These are phyloP conservation scores for Yarrowia hollandica DNA, from an alignment of 805 yeast genomes.

Conservation along the genomic window DNA sequence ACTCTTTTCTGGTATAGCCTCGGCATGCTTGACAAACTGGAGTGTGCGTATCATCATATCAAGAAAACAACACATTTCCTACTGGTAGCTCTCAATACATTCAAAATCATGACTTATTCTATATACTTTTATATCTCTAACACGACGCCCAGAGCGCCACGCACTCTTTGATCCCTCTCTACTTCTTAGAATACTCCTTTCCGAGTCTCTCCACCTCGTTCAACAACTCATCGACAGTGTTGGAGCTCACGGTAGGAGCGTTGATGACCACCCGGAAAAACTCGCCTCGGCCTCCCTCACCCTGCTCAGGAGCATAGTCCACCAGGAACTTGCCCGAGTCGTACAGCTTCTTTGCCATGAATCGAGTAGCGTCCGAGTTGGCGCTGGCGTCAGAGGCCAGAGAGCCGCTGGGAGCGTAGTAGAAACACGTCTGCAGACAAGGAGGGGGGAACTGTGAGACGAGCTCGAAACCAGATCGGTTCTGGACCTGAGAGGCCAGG, in stretches of 20 bases:
- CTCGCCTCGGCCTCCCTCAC: conserved; percentile 58
- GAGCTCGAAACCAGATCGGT: conserved; percentile 51
- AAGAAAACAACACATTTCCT: no score
- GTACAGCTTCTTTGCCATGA: conserved; percentile 61
- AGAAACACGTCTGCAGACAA: conserved; percentile 82
- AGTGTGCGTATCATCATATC: no score
- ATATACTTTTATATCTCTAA: no score
- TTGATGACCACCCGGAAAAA: conserved; percentile 83
- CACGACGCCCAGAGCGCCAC: no score
- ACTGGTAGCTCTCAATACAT: no score
- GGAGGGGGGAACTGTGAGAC: conserved; percentile 64
- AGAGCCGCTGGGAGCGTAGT: conserved; percentile 53
- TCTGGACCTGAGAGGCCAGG: conserved; percentile 51
- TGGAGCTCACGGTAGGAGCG: conserved; percentile 57
- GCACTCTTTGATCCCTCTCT: no score
- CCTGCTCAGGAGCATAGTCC: conserved; percentile 69
- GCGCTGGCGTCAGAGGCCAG: conserved; percentile 40
- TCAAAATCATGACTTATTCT: no score
- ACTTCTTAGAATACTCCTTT: conserved; percentile 4
- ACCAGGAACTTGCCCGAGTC: conserved; percentile 65
- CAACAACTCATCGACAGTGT: conserved; percentile 50
- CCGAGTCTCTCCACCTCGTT: conserved; percentile 46
- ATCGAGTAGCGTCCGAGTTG: conserved; percentile 59
- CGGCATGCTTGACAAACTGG: no score
- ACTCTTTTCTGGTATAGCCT: no score